A percentile compares a stretch with the other conserved stretches of the same genome.
Conservation (phyloP, 768 basidiomycete genomes). For the Tricholoma sp. region DNA sequence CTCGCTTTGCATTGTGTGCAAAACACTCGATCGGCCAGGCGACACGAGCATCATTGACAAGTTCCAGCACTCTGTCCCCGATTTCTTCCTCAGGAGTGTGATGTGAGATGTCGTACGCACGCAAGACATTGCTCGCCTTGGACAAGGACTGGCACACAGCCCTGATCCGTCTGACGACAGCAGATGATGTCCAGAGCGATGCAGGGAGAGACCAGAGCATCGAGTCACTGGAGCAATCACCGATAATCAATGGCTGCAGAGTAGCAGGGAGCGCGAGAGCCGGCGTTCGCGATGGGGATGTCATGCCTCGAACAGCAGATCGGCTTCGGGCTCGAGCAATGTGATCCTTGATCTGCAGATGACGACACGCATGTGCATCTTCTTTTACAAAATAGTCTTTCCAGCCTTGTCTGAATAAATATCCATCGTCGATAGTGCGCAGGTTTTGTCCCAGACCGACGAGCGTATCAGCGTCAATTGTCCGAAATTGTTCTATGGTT, state of each 20-base stretch:
- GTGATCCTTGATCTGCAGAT: constrained; percentile 23
- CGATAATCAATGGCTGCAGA: constrained; percentile 69
- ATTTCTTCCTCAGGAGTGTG: constrained; percentile 64
- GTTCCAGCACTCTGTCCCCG: constrained; percentile 60
- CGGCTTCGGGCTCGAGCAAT: constrained; percentile 21
- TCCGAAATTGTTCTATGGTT: constrained; percentile 57
- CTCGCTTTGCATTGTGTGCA: constrained; percentile 43
- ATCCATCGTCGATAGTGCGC: constrained; percentile 62
- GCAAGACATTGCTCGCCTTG: constrained; percentile 56
- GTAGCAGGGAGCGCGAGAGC: constrained; percentile 22
- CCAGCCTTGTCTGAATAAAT: constrained; percentile 64
- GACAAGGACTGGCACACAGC: constrained; percentile 68
- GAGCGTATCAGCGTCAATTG: constrained; percentile 53
- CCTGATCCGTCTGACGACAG: constrained; percentile 61
- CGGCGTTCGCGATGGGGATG: constrained; percentile 17
- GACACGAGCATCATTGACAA: constrained; percentile 69
- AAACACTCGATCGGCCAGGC: constrained; percentile 75
- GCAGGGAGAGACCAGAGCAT: constrained; percentile 56
- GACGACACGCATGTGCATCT: constrained; percentile 22
- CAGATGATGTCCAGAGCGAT: constrained; percentile 58
- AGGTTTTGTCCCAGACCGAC: constrained; percentile 44
- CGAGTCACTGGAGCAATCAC: constrained; percentile 64
- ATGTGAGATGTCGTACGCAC: constrained; percentile 65
- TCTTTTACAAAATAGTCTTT: constrained; percentile 39
- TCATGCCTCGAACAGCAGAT: constrained; percentile 12